These are phyloP conservation scores for Fusarium albidum DNA, from an alignment of 2,329 filamentous ascomycete genomes.

Conservation along the genomic window DNA sequence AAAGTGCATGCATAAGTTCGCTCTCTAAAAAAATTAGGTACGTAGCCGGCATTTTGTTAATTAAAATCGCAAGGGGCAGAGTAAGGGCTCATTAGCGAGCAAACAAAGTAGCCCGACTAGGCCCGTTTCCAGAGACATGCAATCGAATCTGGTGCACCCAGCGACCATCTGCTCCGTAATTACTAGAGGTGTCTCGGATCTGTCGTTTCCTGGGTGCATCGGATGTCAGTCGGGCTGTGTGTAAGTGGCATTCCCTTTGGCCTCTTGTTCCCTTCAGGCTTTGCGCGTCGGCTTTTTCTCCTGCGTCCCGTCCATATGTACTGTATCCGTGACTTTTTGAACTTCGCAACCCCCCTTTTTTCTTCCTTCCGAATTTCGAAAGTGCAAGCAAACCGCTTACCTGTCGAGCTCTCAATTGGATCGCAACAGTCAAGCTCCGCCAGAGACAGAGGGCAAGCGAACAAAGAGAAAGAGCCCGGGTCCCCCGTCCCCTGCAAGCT, in stretches of 20 bases:
- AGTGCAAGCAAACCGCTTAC: too few relatives aligned
- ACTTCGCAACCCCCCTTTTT: too few relatives aligned
- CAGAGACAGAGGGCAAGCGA: constrained; percentile 5
- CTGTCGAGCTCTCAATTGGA: too few relatives aligned
- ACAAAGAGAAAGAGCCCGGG: constrained; percentile 9
- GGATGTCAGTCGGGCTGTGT: too few relatives aligned
- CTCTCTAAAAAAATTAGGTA: constrained; percentile 21
- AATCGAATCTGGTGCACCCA: constrained; percentile 35
- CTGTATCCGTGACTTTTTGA: too few relatives aligned
- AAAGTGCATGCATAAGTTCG: constrained; percentile 42
- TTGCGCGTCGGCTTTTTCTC: too few relatives aligned
- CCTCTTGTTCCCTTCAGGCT: too few relatives aligned
- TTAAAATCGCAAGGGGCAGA: constrained; percentile 29
- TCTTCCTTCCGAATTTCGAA: too few relatives aligned
- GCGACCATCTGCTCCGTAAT: constrained; percentile 21
- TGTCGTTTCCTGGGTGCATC: neutral
- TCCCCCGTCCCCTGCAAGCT: constrained; percentile 20
- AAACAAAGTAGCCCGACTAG: constrained; percentile 4
- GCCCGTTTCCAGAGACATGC: constrained; percentile 40
- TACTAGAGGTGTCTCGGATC: constrained; percentile 13
- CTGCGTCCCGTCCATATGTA: too few relatives aligned
- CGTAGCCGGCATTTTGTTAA: constrained; percentile 17
- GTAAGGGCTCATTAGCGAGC: constrained; percentile 24
- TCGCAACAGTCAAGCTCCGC: neutral
- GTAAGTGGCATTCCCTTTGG: neutral